phyloP scores from a whole-genome alignment of 257 asterid species.

The Rhazya stricta region DNA sequence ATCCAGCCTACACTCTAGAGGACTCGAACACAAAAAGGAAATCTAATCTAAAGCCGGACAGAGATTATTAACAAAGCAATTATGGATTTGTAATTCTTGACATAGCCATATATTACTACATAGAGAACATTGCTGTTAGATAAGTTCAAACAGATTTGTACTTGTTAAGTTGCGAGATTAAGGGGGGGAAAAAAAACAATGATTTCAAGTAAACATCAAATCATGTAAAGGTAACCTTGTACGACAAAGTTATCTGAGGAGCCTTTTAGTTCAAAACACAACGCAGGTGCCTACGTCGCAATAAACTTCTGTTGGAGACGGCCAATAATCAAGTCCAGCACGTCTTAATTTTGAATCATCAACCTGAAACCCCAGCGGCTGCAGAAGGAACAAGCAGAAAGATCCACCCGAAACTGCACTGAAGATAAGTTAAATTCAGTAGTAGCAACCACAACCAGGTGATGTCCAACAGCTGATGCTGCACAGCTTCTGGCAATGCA shows the following conservation, averaged over 20 bases:
- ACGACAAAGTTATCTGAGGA: neutral
- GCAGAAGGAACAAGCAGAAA: constrained; percentile 22
- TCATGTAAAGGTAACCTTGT: neutral
- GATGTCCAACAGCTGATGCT: constrained; percentile 90
- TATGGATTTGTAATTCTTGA: neutral
- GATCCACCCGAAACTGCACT: neutral
- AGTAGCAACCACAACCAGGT: constrained; percentile 63
- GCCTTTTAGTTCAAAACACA: neutral
- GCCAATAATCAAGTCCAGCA: constrained; percentile 99
- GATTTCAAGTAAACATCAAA: neutral
- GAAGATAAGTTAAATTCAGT: neutral
- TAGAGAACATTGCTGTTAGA: neutral
- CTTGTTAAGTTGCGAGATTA: neutral
- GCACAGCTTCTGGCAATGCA: constrained; percentile 96
- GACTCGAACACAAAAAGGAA: neutral
- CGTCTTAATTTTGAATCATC: constrained; percentile 82
- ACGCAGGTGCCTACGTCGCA: neutral
- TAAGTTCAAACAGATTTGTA: neutral
- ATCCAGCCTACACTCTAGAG: neutral
- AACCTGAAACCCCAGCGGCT: constrained; percentile 93
- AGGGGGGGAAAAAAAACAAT: neutral
- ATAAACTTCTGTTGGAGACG: constrained; percentile 58
- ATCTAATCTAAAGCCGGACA: neutral
- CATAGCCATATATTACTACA: neutral
- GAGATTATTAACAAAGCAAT: neutral